These are phyloP conservation scores for Fusarium virguliforme DNA, from an alignment of 2,329 filamentous ascomycete species.

Conservation along the genomic window DNA sequence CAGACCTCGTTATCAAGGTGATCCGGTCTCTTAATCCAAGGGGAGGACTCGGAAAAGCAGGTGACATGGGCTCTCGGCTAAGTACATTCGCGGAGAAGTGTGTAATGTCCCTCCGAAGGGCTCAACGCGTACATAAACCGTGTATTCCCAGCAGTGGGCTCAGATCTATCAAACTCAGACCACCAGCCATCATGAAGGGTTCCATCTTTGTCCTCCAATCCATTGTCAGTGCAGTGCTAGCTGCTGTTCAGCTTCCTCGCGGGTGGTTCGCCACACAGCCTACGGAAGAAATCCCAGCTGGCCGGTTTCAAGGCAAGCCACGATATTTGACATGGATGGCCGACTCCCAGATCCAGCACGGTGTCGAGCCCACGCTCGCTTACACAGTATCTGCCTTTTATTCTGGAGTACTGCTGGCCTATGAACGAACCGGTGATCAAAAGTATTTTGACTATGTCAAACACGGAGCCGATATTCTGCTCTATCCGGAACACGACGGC, in stretches of 20 bases:
- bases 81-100: background rate
- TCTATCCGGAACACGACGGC: constrained; percentile 46
- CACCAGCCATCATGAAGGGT: constrained; percentile 13
- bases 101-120: background rate
- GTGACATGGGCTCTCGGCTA: background rate
- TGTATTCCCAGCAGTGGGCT: background rate
- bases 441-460: constrained; percentile 50
- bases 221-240: background rate
- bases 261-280: constrained; percentile 41
- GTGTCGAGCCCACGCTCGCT: constrained; percentile 48
- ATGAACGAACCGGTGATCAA: constrained; percentile 44
- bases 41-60: background rate
- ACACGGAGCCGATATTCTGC: constrained; percentile 42
- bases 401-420: constrained; percentile 34
- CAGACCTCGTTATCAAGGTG: background rate
- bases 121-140: background rate
- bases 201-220: background rate
- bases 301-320: constrained; percentile 35
- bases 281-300: constrained; percentile 24
- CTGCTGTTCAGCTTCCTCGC: constrained; percentile 24
- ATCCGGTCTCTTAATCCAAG: background rate
- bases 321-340: constrained; percentile 51
- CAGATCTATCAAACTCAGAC: no score
- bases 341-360: constrained; percentile 50
- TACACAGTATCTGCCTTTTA: constrained; percentile 46